Base-by-base conservation (phyloP, 352 stramenopile genomes). In the Phytophthora pinifolia region DNA sequence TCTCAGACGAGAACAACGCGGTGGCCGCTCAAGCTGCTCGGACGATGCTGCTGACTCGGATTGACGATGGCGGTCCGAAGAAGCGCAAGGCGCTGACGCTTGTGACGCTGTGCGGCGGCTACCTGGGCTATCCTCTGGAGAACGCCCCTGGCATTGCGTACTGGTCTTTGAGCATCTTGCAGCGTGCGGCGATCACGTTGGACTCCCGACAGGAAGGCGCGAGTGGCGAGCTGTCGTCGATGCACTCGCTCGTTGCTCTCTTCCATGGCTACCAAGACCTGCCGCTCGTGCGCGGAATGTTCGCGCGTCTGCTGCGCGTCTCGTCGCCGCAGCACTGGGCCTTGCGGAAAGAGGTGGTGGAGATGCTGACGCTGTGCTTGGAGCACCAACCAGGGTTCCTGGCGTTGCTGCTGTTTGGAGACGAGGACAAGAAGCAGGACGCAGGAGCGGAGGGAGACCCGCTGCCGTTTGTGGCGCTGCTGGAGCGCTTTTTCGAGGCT, bases 351-450 rank as follows among this genome's bases (percentile, higher is more conserved):
- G 68, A 78, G 42, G 38, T 86, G 10, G 51, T 90, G 57, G 61
- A 72, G 25, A 48, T 90, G 42, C 44, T 90, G 17, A 82, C 73
- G 0, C 50, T 71, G 41, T 87, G 67, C 9, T 49, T 90, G 17
- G 65, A 84, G 22, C 65, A 80, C 42, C 79, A 90, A 34, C 79
- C 76, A 8, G 72, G 70, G 6, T 89, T 89, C 33, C 63, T 89
- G 6, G 75, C 77, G 7, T 57, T 76, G 12, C 38, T 89, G 2
- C 54, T 88, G 0, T 75, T 88, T 20, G 74, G 77, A 18, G 36
- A 30, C 14, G 31, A 54, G 15, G 47, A 32, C 29, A 60, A 61
- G 29, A 35, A 52, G 10, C 51, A 59, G 5, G 55, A 72, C 6
- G 31, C 59, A n/a, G 65, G 59, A 8, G 15, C 36, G 27, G 44